Evolutionary conservation across 2,329 filamentous ascomycete genomes (phyloP).

Genomic region (Thermoascus crustaceus): DNA sequence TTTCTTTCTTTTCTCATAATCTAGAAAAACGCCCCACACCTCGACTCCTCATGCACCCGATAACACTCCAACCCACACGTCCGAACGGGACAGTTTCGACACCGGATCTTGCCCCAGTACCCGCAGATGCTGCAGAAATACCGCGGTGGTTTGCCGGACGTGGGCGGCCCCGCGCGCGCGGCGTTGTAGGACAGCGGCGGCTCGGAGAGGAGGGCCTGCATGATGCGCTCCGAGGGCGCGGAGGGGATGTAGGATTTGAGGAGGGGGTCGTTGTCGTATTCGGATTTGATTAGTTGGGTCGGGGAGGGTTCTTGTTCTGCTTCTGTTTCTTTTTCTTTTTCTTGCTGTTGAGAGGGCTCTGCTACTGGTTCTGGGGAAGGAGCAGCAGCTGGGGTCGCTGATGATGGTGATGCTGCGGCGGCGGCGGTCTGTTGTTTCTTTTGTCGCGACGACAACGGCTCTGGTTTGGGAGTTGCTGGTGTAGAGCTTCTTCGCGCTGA

Average conservation of each 20-base stretch:
- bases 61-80: conserved; percentile 43
- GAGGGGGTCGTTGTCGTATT: conserved; percentile 35
- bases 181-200: conserved; percentile 41
- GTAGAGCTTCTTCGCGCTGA: conserved; percentile 20
- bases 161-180: conserved; percentile 31
- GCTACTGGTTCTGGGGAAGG: conserved; percentile 6
- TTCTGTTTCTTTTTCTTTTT: conserved; percentile 5
- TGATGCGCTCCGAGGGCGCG: conserved; percentile 37
- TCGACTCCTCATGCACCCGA: conserved; percentile 39
- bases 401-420: no score
- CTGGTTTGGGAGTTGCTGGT: conserved; percentile 13
- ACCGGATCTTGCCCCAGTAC: conserved; percentile 44
- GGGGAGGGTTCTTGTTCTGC: conserved; percentile 9
- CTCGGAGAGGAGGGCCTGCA: conserved; percentile 38
- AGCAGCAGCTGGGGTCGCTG: conserved; percentile 8
- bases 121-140: conserved; percentile 43
- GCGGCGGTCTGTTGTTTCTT: conserved; percentile 18
- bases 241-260: conserved; percentile 35
- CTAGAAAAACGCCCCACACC: conserved; percentile 36
- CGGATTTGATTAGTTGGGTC: conserved; percentile 24
- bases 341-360: conserved; percentile 1
- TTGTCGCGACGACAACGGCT: conserved; percentile 7
- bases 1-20: neutral
- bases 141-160: conserved; percentile 26
- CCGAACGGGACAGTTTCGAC: conserved; percentile 39